Conservation (phyloP, 2,329 filamentous ascomycete genomes). For the Grosmannia huntii region DNA sequence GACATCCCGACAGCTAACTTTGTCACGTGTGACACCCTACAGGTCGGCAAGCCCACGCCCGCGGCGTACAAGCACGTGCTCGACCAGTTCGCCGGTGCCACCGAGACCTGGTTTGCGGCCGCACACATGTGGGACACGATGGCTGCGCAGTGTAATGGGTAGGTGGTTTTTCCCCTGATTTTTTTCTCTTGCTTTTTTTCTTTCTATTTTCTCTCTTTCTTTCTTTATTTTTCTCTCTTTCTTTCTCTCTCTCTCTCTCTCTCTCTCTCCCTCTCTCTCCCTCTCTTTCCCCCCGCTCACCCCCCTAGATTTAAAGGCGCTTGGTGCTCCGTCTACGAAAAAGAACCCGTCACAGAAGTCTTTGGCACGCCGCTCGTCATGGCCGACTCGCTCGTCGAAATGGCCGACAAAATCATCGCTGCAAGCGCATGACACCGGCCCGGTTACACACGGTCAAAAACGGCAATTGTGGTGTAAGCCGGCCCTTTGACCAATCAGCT, state of each 20-base stretch:
- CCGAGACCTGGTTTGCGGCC: no score
- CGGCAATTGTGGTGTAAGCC: background rate
- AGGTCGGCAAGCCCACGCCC: conserved; percentile 33
- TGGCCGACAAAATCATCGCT: conserved; percentile 24
- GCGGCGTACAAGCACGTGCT: conserved; percentile 29
- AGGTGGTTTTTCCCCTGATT: no score
- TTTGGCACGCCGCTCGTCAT: conserved; percentile 36
- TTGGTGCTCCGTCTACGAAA: conserved; percentile 36
- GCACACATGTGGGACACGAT: no score
- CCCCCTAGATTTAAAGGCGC: conserved; percentile 29
- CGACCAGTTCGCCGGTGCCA: background rate
- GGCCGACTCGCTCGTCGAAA: conserved; percentile 27
- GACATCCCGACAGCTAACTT: conserved; percentile 24
- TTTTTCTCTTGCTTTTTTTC: no score
- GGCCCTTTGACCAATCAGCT: background rate
- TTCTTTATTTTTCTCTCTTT: no score
- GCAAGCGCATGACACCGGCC: background rate
- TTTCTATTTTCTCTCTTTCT: no score
- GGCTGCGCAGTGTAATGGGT: no score
- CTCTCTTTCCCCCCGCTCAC: no score
- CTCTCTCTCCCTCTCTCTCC: no score
- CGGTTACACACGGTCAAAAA: background rate
- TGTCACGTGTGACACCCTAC: conserved; percentile 31
- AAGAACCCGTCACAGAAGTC: conserved; percentile 32
- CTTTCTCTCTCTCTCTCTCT: no score